Percentiles rank a stretch among this genome's conserved stretches.
phyloP scores from a whole-genome alignment of 345 rosid species.

The Ceriops tagal region DNA sequence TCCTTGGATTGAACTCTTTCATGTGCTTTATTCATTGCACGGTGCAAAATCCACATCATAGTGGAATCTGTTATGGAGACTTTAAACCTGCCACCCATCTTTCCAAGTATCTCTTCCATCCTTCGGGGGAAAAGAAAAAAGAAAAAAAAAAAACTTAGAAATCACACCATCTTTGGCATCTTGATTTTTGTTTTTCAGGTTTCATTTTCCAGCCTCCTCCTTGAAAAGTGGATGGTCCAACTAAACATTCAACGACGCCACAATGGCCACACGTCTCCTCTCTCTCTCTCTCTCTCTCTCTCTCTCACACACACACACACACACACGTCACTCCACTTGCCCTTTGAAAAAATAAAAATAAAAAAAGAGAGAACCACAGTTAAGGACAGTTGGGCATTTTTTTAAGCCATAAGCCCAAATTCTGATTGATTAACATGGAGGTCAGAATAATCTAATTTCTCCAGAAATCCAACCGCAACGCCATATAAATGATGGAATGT shows the following conservation, averaged over 20 bases:
- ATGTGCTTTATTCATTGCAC: constrained; percentile 77
- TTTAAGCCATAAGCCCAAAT: too few relatives aligned
- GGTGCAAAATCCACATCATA: constrained; percentile 74
- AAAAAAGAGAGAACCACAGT: too few relatives aligned
- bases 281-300: background rate
- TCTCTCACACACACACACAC: too few relatives aligned
- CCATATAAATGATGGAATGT: too few relatives aligned
- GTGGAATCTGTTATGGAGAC: constrained; percentile 68
- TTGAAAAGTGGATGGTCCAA: background rate
- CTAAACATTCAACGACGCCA: background rate
- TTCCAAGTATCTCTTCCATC: constrained; percentile 48
- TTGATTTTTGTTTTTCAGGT: background rate
- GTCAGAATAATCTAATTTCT: too few relatives aligned
- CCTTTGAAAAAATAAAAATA: too few relatives aligned
- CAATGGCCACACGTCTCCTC: background rate
- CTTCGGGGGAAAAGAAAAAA: background rate
- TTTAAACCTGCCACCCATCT: constrained; percentile 48
- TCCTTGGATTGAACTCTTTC: constrained; percentile 59
- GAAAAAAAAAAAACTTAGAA: background rate
- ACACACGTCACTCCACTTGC: too few relatives aligned
- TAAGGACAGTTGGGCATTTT: too few relatives aligned
- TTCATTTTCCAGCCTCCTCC: background rate
- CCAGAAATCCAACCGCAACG: too few relatives aligned
- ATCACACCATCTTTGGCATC: background rate
- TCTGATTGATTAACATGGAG: too few relatives aligned